phyloP scores from a whole-genome alignment of 768 basidiomycete genomes.

The Pisolithus tinctorius region DNA sequence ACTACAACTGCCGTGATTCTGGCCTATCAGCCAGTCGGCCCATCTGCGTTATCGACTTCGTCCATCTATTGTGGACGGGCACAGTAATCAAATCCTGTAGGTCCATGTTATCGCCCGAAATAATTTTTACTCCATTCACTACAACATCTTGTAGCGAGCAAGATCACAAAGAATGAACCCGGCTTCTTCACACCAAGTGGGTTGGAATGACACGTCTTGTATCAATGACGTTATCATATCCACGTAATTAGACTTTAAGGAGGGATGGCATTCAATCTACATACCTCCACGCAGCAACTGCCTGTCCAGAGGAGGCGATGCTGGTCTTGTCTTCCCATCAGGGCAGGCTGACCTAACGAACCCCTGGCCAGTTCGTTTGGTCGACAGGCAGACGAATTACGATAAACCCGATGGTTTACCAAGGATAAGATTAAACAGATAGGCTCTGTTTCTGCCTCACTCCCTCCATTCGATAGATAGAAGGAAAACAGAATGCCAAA shows the following conservation, averaged over 20 bases:
- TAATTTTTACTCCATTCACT: not conserved
- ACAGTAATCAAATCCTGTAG: not conserved
- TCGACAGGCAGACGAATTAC: not conserved
- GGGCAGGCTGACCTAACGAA: not conserved
- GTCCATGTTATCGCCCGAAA: not conserved
- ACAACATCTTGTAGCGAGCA: not conserved
- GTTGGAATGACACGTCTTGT: constrained; percentile 2
- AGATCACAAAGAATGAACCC: constrained; percentile 2
- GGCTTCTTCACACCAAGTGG: constrained; percentile 9
- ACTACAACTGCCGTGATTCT: constrained; percentile 17
- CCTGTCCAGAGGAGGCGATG: constrained; percentile 10
- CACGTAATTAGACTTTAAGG: constrained; percentile 35
- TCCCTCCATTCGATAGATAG: not conserved
- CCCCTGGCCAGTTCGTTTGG: not conserved
- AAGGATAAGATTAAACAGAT: not conserved
- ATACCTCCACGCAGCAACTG: not conserved
- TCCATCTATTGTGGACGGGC: constrained; percentile 4
- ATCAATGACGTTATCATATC: constrained; percentile 26
- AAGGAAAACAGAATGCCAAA: constrained; percentile 6
- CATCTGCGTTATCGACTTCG: constrained; percentile 17
- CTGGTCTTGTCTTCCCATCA: constrained; percentile 2
- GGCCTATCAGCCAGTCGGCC: constrained; percentile 25
- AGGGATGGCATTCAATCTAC: constrained; percentile 8
- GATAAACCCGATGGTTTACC: not conserved
- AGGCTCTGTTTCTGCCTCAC: not conserved